Evolutionary conservation across 2,329 filamentous ascomycete genomes (phyloP).

Genomic region (Septoria petroselini): DNA sequence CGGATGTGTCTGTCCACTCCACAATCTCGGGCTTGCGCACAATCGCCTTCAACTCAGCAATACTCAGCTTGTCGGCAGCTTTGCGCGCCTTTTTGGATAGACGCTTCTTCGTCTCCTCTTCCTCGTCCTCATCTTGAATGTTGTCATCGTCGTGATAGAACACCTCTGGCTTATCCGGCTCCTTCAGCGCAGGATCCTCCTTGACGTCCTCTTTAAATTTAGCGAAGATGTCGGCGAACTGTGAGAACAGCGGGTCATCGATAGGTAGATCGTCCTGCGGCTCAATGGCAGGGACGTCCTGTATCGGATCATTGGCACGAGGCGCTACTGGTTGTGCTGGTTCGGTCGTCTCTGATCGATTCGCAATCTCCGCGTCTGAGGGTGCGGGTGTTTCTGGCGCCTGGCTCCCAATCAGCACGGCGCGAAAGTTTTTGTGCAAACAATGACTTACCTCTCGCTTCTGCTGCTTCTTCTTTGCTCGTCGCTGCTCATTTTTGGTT

Average conservation of each 20-base stretch:
- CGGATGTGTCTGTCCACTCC: constrained; percentile 94
- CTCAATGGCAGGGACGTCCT: constrained; percentile 29
- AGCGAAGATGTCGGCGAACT: constrained; percentile 78
- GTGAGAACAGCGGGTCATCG: constrained; percentile 70
- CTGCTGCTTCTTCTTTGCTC: constrained; percentile 90
- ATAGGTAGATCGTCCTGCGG: constrained; percentile 26
- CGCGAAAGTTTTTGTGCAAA: not conserved
- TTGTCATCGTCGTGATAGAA: constrained; percentile 82
- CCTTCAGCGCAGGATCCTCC: constrained; percentile 55
- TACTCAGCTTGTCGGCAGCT: constrained; percentile 83
- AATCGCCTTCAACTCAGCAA: constrained; percentile 90
- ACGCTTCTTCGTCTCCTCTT: constrained; percentile 59
- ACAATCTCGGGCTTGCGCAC: constrained; percentile 90
- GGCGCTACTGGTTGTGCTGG: constrained; percentile 31
- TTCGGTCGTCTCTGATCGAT: constrained; percentile 29
- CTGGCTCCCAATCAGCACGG: not conserved
- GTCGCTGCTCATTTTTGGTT: constrained; percentile 90
- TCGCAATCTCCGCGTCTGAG: constrained; percentile 36
- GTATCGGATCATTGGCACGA: constrained; percentile 29
- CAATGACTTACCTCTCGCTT: constrained; percentile 56
- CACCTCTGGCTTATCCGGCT: constrained; percentile 76
- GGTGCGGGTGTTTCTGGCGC: constrained; percentile 16
- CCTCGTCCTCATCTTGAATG: constrained; percentile 79
- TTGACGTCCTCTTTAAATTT: constrained; percentile 66
- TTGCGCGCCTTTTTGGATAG: constrained; percentile 95